These are phyloP conservation scores for Scortechinia acanthostroma DNA, from an alignment of 2,329 filamentous ascomycete genomes.

Conservation along the genomic window DNA sequence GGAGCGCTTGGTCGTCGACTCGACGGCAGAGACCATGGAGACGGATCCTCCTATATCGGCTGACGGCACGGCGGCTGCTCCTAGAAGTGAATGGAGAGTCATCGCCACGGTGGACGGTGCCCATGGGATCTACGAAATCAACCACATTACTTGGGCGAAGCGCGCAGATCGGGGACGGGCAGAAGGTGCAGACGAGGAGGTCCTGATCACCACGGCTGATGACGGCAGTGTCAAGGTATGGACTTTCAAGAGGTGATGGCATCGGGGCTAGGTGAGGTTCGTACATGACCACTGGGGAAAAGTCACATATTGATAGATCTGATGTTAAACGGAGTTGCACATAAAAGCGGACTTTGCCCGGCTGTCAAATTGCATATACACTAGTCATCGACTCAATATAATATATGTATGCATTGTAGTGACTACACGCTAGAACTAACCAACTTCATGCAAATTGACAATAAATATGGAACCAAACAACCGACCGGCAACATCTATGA, in stretches of 20 bases:
- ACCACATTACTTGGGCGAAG: conserved; percentile 56
- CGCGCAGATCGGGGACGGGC: conserved; percentile 40
- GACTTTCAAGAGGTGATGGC: conserved; percentile 21
- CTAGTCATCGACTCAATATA: too few relatives aligned
- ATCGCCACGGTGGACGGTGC: conserved; percentile 49
- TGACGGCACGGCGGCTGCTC: conserved; percentile 7
- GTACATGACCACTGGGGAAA: too few relatives aligned
- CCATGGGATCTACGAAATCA: conserved; percentile 63
- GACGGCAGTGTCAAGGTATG: conserved; percentile 61
- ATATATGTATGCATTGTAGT: too few relatives aligned
- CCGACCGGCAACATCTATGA: too few relatives aligned
- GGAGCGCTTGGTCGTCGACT: conserved; percentile 21
- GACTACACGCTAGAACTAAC: too few relatives aligned
- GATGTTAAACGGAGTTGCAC: too few relatives aligned
- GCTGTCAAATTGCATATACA: too few relatives aligned
- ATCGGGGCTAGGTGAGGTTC: not conserved
- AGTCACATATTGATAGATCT: too few relatives aligned
- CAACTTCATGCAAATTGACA: too few relatives aligned
- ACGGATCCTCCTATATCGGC: not conserved
- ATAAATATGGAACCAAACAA: too few relatives aligned
- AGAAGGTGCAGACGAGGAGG: conserved; percentile 47
- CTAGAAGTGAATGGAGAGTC: conserved; percentile 44
- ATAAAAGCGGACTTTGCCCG: too few relatives aligned
- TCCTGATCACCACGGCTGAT: conserved; percentile 58
- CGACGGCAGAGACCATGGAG: conserved; percentile 4